Conservation (phyloP, 148 eudicot genomes). For the Rhododendron simsii region DNA sequence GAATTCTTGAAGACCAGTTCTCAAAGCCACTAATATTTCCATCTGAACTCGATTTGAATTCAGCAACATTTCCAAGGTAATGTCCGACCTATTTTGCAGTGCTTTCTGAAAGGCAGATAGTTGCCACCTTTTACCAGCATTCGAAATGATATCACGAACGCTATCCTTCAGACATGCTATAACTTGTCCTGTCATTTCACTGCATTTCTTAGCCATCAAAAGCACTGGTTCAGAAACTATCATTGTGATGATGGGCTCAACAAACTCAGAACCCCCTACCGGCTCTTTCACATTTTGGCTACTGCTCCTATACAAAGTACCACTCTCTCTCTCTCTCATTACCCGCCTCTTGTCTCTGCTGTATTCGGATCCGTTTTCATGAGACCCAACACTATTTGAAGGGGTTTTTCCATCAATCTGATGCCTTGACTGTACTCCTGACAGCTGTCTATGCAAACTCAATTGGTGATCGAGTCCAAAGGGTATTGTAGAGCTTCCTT, state of each 20-base stretch:
- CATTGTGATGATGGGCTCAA: constrained; percentile 59
- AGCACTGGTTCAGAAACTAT: constrained; percentile 72
- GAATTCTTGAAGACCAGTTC: constrained; percentile 59
- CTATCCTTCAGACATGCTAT: constrained; percentile 52
- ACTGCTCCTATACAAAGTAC: constrained; percentile 39
- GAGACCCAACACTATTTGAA: constrained; percentile 63
- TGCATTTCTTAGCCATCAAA: constrained; percentile 54
- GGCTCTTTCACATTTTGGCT: constrained; percentile 43
- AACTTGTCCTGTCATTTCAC: constrained; percentile 57
- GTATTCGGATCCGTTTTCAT: constrained; percentile 52
- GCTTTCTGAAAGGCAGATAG: constrained; percentile 58
- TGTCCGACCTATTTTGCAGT: constrained; percentile 60
- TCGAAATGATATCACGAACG: constrained; percentile 53
- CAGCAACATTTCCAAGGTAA: constrained; percentile 58
- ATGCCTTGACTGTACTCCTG: constrained; percentile 37
- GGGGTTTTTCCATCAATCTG: constrained; percentile 45
- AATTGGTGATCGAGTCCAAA: constrained; percentile 46
- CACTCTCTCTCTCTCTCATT: constrained; percentile 44
- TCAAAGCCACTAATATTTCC: constrained; percentile 68
- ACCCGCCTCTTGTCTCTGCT: constrained; percentile 45
- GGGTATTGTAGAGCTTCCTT: constrained; percentile 36
- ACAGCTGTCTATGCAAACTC: constrained; percentile 58
- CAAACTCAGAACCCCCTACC: constrained; percentile 50
- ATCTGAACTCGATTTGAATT: constrained; percentile 66
- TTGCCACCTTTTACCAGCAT: constrained; percentile 51